Evolutionary conservation across 2,329 filamentous ascomycete species (phyloP).

Genomic region (Pezicula neosporulosa): DNA sequence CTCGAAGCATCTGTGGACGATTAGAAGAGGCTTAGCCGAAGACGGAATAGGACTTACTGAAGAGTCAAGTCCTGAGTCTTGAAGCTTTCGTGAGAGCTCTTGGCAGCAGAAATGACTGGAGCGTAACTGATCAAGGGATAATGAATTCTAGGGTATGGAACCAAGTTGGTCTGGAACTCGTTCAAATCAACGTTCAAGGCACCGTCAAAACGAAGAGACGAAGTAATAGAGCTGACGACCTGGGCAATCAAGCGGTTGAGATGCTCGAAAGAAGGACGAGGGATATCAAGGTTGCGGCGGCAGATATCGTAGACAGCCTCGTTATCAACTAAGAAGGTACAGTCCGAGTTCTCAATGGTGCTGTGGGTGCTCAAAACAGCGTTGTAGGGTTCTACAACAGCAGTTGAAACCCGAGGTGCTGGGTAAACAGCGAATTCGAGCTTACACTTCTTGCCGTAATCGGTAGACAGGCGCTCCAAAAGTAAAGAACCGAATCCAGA

Average conservation of each 20-base stretch:
- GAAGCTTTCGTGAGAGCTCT: constrained; percentile 64
- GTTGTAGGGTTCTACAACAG: constrained; percentile 68
- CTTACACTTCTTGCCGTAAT: constrained; percentile 67
- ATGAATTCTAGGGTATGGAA: constrained; percentile 65
- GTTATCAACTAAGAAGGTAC: constrained; percentile 66
- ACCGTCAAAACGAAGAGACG: constrained; percentile 61
- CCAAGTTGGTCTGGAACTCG: constrained; percentile 68
- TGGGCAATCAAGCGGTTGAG: constrained; percentile 65
- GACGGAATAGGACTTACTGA: constrained; percentile 42
- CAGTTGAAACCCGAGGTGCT: constrained; percentile 59
- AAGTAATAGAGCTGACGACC: constrained; percentile 65
- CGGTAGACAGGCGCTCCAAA: constrained; percentile 59
- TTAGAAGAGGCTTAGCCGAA: constrained; percentile 5
- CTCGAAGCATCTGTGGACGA: constrained; percentile 49
- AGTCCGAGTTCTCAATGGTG: constrained; percentile 66
- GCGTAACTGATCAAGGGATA: constrained; percentile 65
- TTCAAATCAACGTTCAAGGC: constrained; percentile 65
- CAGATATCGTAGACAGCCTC: constrained; percentile 68
- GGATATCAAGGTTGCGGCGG: constrained; percentile 60
- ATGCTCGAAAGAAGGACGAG: constrained; percentile 61
- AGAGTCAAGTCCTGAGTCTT: constrained; percentile 62
- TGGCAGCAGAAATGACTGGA: constrained; percentile 57
- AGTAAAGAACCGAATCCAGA: constrained; percentile 64
- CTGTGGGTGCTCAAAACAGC: constrained; percentile 53
- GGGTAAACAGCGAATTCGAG: constrained; percentile 66